phyloP scores from a whole-genome alignment of 116 monocot species.

The Iris pallida region DNA sequence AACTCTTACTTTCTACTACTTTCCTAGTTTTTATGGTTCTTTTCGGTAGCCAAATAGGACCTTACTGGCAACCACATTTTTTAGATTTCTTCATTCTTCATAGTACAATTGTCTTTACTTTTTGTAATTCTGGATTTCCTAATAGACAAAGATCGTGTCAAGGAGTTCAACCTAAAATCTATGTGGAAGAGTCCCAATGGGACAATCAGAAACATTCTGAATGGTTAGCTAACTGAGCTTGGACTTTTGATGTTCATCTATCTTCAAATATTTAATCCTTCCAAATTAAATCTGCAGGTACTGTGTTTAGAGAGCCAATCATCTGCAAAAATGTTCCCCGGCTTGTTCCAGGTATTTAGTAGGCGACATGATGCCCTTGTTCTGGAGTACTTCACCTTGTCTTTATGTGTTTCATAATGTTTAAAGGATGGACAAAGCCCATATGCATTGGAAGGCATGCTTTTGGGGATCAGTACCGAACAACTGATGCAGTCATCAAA shows the following conservation, averaged over 20 bases:
- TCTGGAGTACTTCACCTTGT: neutral
- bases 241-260: conserved; percentile 1
- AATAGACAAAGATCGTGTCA: conserved; percentile 77
- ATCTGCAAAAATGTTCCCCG: conserved; percentile 83
- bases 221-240: conserved; percentile 43
- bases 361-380: neutral
- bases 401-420: neutral
- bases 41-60: too few species aligned
- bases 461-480: conserved; percentile 95
- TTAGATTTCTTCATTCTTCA: too few species aligned
- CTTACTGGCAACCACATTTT: too few species aligned
- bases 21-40: too few species aligned
- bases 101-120: neutral
- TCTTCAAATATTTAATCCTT: too few species aligned
- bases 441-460: conserved; percentile 99
- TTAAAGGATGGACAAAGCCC: conserved; percentile 88
- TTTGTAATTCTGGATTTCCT: neutral
- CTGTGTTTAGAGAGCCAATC: conserved; percentile 92
- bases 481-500: conserved; percentile 78
- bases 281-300: conserved; percentile 45
- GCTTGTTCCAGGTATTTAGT: conserved; percentile 48
- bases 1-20: too few species aligned
- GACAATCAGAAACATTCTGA: conserved; percentile 94
- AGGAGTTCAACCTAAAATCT: conserved; percentile 84
- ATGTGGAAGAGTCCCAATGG: conserved; percentile 99